A percentile compares a stretch with the other conserved stretches of the same genome.
phyloP scores from a whole-genome alignment of 2,329 filamentous ascomycete species.

The Ambrosiella beaveri region DNA sequence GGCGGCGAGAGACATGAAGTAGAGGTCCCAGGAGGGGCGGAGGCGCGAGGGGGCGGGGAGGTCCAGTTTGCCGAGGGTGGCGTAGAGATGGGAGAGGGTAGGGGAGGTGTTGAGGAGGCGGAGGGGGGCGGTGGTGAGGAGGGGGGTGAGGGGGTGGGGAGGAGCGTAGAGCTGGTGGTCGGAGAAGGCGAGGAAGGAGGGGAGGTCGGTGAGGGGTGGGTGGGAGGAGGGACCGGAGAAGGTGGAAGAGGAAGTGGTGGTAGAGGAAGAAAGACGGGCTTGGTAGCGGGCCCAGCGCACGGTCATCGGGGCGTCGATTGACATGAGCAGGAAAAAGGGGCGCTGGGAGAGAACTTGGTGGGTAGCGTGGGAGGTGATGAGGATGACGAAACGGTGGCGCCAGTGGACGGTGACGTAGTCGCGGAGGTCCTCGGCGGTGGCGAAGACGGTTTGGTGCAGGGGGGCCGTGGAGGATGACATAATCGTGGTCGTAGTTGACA shows the following conservation, averaged over 20 bases:
- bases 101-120: slow-evolving; percentile 73
- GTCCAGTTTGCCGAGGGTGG: slow-evolving; percentile 55
- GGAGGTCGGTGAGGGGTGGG: slow-evolving; percentile 24
- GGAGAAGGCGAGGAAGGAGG: slow-evolving; percentile 38
- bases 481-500: too few relatives aligned
- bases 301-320: slow-evolving; percentile 75
- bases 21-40: slow-evolving; percentile 84
- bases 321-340: slow-evolving; percentile 85
- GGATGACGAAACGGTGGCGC: slow-evolving; percentile 72
- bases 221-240: slow-evolving; percentile 13
- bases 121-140: slow-evolving; percentile 68
- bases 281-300: slow-evolving; percentile 70
- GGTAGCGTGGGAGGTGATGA: slow-evolving; percentile 53
- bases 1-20: slow-evolving; percentile 94
- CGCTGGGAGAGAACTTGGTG: slow-evolving; percentile 61
- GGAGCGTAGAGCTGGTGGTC: slow-evolving; percentile 64
- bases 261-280: slow-evolving; percentile 21
- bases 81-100: slow-evolving; percentile 52
- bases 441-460: slow-evolving; percentile 34
- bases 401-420: slow-evolving; percentile 76
- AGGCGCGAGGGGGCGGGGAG: slow-evolving; percentile 64
- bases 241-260: slow-evolving; percentile 15
- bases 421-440: slow-evolving; percentile 49
- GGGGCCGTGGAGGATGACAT: slow-evolving; percentile 20
- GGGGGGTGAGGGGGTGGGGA: slow-evolving; percentile 46